Evolutionary conservation across 768 basidiomycete genomes (phyloP), one percentile per base, ranked within the genome.

Genomic region (Plicaturopsis crispa): DNA sequence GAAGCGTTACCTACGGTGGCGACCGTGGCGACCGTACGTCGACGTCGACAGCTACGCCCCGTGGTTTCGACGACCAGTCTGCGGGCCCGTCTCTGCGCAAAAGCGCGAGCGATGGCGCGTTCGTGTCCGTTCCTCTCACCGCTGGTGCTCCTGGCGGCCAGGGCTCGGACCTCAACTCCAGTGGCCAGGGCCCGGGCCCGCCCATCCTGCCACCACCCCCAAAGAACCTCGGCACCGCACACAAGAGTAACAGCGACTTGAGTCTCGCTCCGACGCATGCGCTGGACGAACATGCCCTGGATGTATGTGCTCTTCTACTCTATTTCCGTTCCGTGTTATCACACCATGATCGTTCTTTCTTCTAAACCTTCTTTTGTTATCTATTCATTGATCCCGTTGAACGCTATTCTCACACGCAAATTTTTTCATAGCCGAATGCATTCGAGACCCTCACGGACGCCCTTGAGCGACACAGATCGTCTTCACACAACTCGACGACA

Each of bases 281-380:
- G 18, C 57, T 80, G 20, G 78, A 80, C 48, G 73, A 77, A 53
- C 57, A 66, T 32, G 78, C 66, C 1, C 46, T 69, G 21, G 65
- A 79, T 47, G 79, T 80, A 48, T 24, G 76, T 54, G 36, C 36
- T 20, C 17, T 23, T 33, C 14, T 22, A 13, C 23, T n/a, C 17
- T 38, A 19, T 34, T 47, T n/a, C n/a, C n/a, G n/a, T n/a, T n/a
- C n/a, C n/a, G n/a, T n/a, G n/a, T n/a, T n/a, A n/a, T 44, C 24
- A 34, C 40, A 35, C 37, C 31, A 16, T 21, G 22, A 19, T 23
- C 4, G 4, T 16, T 6, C 16, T 21, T n/a, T 43, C 19, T 48
- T 45, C 28, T 24, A 33, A 13, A 11, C 24, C 21, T 23, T 16
- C 3, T 19, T 49, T 37, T 39, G 39, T 24, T 24, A 38, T 35